Evolutionary conservation across 805 yeast species (phyloP), one percentile per base, ranked within the genome.

Genomic region (Starmera quercuum): DNA sequence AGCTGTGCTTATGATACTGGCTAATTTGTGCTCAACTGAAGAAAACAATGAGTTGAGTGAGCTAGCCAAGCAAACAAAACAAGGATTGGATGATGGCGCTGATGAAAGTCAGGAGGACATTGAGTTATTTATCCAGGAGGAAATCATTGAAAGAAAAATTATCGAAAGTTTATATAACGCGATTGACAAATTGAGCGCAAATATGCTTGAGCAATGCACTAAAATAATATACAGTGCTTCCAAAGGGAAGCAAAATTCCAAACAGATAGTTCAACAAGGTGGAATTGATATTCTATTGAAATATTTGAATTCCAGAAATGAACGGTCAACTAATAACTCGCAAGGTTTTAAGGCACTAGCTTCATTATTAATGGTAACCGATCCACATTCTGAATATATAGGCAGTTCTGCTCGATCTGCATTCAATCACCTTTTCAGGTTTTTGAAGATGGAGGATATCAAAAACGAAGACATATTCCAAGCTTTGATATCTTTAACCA

Each of bases 401-500:
- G 63, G 63, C 34, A 62, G 58, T 41, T 68, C 68, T 15, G 52
- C 64, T 3, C 48, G 56, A 15, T 62, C 68, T 8, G 53, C 69
- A 9, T 40, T 70, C 7, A 70, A 73, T 1, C 67, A 64, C 36
- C 51, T 75, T 28, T 61, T 71, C 20, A 73, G 71, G 32, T 47
- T 68, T 20, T 34, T 63, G 11, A 47, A 53, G 3, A 30, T 39
- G 7, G 53, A 49, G 9, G 49, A 48, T 7, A 26, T 49, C 5
- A 38, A 54, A 2, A 18, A 32, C 4, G 64, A 44, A 25, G 67
- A 63, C 37, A 64, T 68, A 15, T 71, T 68, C 42, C 81, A 77
- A 45, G 60, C 78, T 0, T 56, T 83, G 26, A 49, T 78, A 16
- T 84, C 88, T 0, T 61, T 83, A 20, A 83, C 90, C 1, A 83